phyloP scores from a whole-genome alignment of 345 rosid genomes.

The Citropsis articulata region DNA sequence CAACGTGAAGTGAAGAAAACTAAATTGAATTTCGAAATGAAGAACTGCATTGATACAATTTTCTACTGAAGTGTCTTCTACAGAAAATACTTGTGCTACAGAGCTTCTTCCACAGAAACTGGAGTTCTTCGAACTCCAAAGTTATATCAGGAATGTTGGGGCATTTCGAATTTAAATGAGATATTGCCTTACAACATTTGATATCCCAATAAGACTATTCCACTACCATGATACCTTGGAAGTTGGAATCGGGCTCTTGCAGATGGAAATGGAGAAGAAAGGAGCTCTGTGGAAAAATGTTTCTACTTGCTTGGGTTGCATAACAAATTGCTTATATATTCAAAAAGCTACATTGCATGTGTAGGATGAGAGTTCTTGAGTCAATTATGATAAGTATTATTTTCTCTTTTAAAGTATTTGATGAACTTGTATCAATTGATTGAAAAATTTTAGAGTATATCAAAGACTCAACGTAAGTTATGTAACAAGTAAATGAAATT shows the following conservation, averaged over 20 bases:
- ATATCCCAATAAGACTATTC: neutral
- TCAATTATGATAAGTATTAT: neutral
- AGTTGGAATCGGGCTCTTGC: neutral
- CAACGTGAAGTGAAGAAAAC: no score
- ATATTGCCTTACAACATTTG: neutral
- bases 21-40: neutral
- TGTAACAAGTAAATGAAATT: no score
- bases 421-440: neutral
- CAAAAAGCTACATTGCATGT: neutral
- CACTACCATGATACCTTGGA: neutral
- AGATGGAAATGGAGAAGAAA: neutral
- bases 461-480: rapidly evolving
- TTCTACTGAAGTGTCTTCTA: neutral
- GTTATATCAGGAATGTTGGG: neutral
- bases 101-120: constrained; percentile 1
- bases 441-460: no score
- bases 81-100: neutral
- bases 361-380: neutral
- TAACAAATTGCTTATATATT: neutral
- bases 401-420: neutral
- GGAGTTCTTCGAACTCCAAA: neutral
- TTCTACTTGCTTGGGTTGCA: neutral
- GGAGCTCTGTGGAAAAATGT: neutral
- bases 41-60: neutral
- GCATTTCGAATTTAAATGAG: neutral